These are phyloP conservation scores for Claviceps sp. DNA, from an alignment of 2,329 filamentous ascomycete genomes.

Conservation along the genomic window DNA sequence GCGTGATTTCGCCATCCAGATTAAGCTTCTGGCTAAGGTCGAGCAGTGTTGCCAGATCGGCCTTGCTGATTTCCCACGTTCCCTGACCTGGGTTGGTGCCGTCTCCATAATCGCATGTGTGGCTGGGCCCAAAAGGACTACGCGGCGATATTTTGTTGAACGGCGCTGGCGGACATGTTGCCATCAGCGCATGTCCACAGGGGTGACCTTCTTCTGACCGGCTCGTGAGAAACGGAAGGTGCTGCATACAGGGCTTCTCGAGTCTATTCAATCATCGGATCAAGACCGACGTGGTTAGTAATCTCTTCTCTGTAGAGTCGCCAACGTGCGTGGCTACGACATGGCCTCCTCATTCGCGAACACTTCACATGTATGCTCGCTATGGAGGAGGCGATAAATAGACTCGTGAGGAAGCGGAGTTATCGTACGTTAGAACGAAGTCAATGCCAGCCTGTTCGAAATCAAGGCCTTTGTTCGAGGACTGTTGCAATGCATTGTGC, in stretches of 20 bases:
- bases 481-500: conserved; percentile 14
- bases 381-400: conserved; percentile 53
- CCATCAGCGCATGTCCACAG: conserved; percentile 89
- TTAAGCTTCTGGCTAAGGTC: conserved; percentile 74
- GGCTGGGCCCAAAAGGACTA: conserved; percentile 37
- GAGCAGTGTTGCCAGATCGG: conserved; percentile 67
- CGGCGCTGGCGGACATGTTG: conserved; percentile 66
- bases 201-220: conserved; percentile 46
- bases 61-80: conserved; percentile 67
- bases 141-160: conserved; percentile 35
- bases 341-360: conserved; percentile 2
- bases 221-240: conserved; percentile 67
- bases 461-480: conserved; percentile 37
- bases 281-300: conserved; percentile 31
- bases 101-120: conserved; percentile 20
- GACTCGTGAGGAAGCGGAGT: conserved; percentile 41
- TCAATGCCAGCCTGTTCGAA: conserved; percentile 78
- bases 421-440: conserved; percentile 79
- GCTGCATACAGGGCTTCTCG: conserved; percentile 87
- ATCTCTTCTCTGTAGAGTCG: conserved; percentile 11
- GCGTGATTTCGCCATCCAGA: conserved; percentile 82
- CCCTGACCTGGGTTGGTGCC: conserved; percentile 39
- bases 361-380: conserved; percentile 18
- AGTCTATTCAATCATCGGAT: conserved; percentile 45
- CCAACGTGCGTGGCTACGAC: conserved; percentile 7